phyloP scores from a whole-genome alignment of 148 eudicot species.

The Rhododendron mucronatum region DNA sequence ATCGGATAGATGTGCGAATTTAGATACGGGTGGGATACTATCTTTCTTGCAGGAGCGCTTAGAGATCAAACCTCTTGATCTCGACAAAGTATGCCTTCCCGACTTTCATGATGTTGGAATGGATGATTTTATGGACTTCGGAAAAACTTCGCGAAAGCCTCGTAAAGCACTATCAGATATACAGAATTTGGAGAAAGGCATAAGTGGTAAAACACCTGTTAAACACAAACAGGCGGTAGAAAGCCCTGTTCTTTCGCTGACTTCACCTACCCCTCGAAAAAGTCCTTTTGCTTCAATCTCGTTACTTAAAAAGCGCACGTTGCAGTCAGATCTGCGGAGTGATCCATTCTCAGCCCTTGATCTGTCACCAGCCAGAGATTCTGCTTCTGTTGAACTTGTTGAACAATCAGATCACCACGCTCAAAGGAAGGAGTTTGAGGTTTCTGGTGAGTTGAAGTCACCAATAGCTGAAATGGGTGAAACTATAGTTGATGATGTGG shows the following conservation, averaged over 20 bases:
- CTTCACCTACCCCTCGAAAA: conserved; percentile 41
- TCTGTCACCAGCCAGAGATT: conserved; percentile 21
- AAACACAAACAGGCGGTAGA: conserved; percentile 16
- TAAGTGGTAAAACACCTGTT: conserved; percentile 22
- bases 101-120: conserved; percentile 31
- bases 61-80: conserved; percentile 49
- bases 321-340: conserved; percentile 27
- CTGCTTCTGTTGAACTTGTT: conserved; percentile 18
- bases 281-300: conserved; percentile 63
- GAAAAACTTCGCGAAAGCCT: conserved; percentile 18
- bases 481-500: conserved; percentile 15
- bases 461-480: conserved; percentile 16
- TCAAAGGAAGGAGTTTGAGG: conserved; percentile 15
- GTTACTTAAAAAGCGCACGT: conserved; percentile 37
- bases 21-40: conserved; percentile 43
- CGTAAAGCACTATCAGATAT: conserved; percentile 23
- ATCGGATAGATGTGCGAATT: conserved; percentile 31
- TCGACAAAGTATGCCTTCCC: conserved; percentile 38
- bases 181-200: conserved; percentile 25
- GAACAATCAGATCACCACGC: conserved; percentile 24
- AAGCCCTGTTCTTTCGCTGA: conserved; percentile 17
- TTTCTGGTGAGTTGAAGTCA: conserved; percentile 26
- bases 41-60: conserved; percentile 47
- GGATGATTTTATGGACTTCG: conserved; percentile 20
- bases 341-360: conserved; percentile 48